Percentiles rank a stretch among this genome's conserved stretches.
phyloP scores from a whole-genome alignment of 306 rosid species.

The Hippophae rhamnoides region DNA sequence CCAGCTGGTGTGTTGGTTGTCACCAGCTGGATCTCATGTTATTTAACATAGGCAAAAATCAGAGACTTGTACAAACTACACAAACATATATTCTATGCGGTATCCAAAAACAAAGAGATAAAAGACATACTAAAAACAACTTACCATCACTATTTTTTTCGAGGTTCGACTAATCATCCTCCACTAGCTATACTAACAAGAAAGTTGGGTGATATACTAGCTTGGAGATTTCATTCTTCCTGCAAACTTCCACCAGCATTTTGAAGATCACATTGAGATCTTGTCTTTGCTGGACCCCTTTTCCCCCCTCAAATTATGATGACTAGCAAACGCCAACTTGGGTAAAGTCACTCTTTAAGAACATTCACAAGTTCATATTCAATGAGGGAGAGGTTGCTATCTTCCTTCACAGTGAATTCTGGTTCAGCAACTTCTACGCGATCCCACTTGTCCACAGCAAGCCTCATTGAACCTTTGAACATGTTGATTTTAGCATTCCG shows the following conservation, averaged over 20 bases:
- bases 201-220: constrained; percentile 28
- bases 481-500: constrained; percentile 36
- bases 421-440: constrained; percentile 36
- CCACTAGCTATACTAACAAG: constrained; percentile 26
- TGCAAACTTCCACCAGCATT: constrained; percentile 29
- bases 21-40: too few relatives aligned
- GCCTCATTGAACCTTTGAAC: constrained; percentile 41
- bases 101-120: constrained; percentile 30
- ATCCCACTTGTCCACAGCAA: constrained; percentile 42
- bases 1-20: too few relatives aligned
- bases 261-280: constrained; percentile 27
- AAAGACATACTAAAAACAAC: constrained; percentile 32
- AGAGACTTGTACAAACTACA: neutral
- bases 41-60: constrained; percentile 6
- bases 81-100: constrained; percentile 19
- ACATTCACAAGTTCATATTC: constrained; percentile 35
- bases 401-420: constrained; percentile 31
- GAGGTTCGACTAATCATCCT: constrained; percentile 28
- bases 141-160: constrained; percentile 24
- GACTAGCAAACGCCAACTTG: constrained; percentile 18
- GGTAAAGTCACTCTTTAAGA: constrained; percentile 27
- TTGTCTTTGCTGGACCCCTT: constrained; percentile 35
- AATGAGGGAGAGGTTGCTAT: constrained; percentile 35
- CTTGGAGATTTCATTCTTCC: constrained; percentile 45
- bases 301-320: neutral